Base-by-base conservation (phyloP, 371 early-diverging fungal genomes). In the Syncephalis fuscata region DNA sequence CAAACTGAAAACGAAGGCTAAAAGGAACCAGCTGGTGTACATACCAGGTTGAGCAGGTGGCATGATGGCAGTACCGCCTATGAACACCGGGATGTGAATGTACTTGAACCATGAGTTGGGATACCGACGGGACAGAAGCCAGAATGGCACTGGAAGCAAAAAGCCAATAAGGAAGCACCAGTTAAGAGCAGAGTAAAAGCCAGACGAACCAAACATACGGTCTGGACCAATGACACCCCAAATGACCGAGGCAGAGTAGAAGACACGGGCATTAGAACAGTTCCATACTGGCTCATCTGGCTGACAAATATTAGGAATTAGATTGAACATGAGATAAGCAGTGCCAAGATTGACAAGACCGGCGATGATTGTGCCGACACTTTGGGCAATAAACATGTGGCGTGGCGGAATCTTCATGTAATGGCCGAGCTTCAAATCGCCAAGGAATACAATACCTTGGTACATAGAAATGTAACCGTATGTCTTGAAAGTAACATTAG, bases 151-250 rank as follows among this genome's bases (percentile, higher is more conserved):
- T 0, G 79, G 74, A 15, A 76, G 56, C n/a, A 76, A 8, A 25
- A 70, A 62, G 5, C 80, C 80, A 39, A 71, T 49, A 15, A 74
- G 44, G 54, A 76, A 74, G 53, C 67, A 57, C 52, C 65, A 74
- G 25, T 70, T 53, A 19, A 72, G 52, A 1, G 71, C 60, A 51
- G 73, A 70, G 65, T 86, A 86, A n/a, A 65, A 53, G 3, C 63
- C 1, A n/a, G n/a, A n/a, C n/a, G 68, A 61, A 7, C 84, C 73
- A 55, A 82, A 80, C 74, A 80, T 77, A 43, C 62, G 67, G 19
- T 60, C 46, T 10, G 87, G 85, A 14, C 84, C 84, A 16, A 87
- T 70, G 2, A 78, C 71, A 45, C 85, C 85, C 84, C 80, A 83
- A 24, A 66, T 58, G 32, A 67, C 60, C 4, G 65, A 59, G 2